These are phyloP conservation scores for Aspergillus sparsus DNA, from an alignment of 495 filamentous ascomycete species.

Conservation along the genomic window DNA sequence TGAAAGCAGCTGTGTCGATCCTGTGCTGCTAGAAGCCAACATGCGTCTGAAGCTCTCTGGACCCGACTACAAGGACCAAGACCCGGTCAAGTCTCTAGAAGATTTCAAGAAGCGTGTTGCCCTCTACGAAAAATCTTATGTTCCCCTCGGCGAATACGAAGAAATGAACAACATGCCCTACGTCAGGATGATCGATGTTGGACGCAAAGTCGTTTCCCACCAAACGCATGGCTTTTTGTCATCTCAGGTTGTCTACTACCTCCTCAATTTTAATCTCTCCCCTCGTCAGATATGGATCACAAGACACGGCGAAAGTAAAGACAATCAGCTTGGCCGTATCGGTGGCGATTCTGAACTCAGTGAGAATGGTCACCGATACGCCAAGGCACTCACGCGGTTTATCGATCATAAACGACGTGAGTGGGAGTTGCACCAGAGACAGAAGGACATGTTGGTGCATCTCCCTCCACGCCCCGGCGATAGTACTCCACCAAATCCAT, in stretches of 20 bases:
- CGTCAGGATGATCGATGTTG: slow-evolving; percentile 97
- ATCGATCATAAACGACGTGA: slow-evolving; percentile 70
- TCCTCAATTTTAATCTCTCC: slow-evolving; percentile 93
- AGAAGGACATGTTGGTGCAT: slow-evolving; percentile 65
- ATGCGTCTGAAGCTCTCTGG: slow-evolving; percentile 98
- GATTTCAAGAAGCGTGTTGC: slow-evolving; percentile 95
- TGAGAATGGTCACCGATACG: slow-evolving; percentile 71
- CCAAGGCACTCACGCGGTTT: slow-evolving; percentile 70
- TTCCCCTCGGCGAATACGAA: slow-evolving; percentile 88
- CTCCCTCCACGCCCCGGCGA: slow-evolving; percentile 87
- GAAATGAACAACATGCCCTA: slow-evolving; percentile 87
- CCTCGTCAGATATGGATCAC: slow-evolving; percentile 98
- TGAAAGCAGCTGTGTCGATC: slow-evolving; percentile 87
- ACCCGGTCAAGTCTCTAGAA: slow-evolving; percentile 75
- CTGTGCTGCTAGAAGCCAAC: slow-evolving; percentile 82
- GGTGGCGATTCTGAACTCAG: slow-evolving; percentile 84
- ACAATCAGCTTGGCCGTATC: slow-evolving; percentile 78
- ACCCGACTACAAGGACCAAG: slow-evolving; percentile 92
- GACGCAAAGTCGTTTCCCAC: slow-evolving; percentile 86
- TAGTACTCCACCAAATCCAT: slow-evolving; percentile 90
- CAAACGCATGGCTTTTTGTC: slow-evolving; percentile 89
- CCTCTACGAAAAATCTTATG: slow-evolving; percentile 90
- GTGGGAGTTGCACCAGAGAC: slow-evolving; percentile 76
- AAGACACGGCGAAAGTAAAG: slow-evolving; percentile 80
- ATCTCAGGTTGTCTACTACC: slow-evolving; percentile 85